phyloP scores from a whole-genome alignment of 106 monocot species.

The Allium sativum region DNA sequence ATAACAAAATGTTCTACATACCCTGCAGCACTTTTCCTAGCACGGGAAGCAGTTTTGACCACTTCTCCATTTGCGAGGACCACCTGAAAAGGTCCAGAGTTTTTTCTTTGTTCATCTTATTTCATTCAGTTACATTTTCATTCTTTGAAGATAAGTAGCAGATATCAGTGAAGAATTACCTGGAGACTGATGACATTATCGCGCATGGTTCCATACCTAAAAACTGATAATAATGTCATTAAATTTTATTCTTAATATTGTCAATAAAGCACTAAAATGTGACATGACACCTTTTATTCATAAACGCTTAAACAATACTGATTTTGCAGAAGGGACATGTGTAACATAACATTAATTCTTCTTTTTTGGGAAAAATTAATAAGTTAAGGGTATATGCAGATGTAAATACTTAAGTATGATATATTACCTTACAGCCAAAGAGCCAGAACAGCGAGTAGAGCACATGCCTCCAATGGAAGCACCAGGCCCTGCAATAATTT shows the following conservation, averaged over 20 bases:
- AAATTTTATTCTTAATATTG: neutral
- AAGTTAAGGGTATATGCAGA: neutral
- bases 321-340: too few species aligned
- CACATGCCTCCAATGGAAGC: slow-evolving; percentile 99
- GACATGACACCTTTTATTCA: too few species aligned
- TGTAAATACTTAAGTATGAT: neutral
- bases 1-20: slow-evolving; percentile 16
- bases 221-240: slow-evolving; percentile 38
- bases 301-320: neutral
- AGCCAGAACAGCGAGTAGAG: slow-evolving; percentile 97
- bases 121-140: too few species aligned
- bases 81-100: slow-evolving; percentile 32
- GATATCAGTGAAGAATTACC: slow-evolving; percentile 24
- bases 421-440: slow-evolving; percentile 91
- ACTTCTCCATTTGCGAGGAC: slow-evolving; percentile 89
- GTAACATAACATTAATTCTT: too few species aligned
- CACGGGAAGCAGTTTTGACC: slow-evolving; percentile 79
- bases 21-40: slow-evolving; percentile 93
- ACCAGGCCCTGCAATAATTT: slow-evolving; percentile 59
- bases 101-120: too few species aligned
- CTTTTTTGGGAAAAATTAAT: neutral
- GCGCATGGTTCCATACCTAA: slow-evolving; percentile 98
- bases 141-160: neutral
- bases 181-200: slow-evolving; percentile 91
- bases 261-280: too few species aligned